A percentile compares a stretch with the other conserved stretches of the same genome.
Evolutionary conservation across 2,329 filamentous ascomycete species (phyloP).

Genomic region (Penicillium sp.): DNA sequence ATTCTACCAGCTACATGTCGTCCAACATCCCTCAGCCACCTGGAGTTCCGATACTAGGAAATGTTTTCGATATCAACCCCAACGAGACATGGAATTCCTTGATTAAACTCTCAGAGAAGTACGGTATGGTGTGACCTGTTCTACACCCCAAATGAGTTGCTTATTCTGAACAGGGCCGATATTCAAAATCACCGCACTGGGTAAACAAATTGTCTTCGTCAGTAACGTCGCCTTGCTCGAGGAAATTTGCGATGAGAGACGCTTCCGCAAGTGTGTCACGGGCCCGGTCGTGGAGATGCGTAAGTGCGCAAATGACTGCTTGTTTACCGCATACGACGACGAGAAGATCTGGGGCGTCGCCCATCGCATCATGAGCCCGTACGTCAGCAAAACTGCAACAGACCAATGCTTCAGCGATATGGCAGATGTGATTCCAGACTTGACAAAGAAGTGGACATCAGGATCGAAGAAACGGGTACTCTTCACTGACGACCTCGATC

Average conservation of each 20-base stretch:
- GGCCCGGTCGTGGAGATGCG: conserved; percentile 56
- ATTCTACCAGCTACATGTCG: background rate
- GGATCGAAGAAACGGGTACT: conserved; percentile 42
- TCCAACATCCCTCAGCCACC: conserved; percentile 50
- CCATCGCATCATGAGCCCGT: conserved; percentile 49
- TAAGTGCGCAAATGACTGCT: conserved; percentile 60
- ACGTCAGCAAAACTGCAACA: conserved; percentile 44
- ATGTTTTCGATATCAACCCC: conserved; percentile 51
- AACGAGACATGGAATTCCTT: conserved; percentile 52
- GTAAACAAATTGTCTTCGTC: background rate
- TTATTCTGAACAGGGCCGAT: conserved; percentile 51
- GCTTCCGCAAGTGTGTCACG: conserved; percentile 57
- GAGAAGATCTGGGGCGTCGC: conserved; percentile 64
- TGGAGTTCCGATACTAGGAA: conserved; percentile 53
- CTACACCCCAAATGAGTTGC: background rate
- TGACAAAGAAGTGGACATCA: conserved; percentile 53
- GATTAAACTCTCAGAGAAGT: conserved; percentile 48
- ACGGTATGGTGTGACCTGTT: conserved; percentile 34
- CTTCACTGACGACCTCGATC: conserved; percentile 52
- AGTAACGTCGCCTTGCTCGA: background rate
- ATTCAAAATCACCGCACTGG: conserved; percentile 38
- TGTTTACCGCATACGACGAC: conserved; percentile 59
- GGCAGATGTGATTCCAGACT: conserved; percentile 49
- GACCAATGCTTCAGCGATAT: conserved; percentile 49
- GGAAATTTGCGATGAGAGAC: conserved; percentile 62